phyloP scores from a whole-genome alignment of 2,329 filamentous ascomycete species.

The Ambrosiella beaveri region DNA sequence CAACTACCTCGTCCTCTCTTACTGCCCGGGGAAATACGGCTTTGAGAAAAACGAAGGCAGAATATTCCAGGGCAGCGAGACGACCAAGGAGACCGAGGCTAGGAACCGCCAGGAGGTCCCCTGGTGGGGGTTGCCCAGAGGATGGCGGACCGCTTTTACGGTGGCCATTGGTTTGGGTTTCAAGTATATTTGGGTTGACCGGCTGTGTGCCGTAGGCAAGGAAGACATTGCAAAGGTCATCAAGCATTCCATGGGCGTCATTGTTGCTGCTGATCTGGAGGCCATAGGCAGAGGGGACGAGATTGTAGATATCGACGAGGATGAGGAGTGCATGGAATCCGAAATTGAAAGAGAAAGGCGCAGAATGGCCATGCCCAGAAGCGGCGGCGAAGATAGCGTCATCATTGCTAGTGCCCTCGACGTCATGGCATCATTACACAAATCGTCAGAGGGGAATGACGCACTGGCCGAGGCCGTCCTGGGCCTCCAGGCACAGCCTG shows the following conservation, averaged over 20 bases:
- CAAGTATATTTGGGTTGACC: constrained; percentile 7
- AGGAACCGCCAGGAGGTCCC: constrained; percentile 7
- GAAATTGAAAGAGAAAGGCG: too few relatives aligned
- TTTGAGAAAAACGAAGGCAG: background rate
- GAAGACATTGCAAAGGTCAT: background rate
- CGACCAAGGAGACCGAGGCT: background rate
- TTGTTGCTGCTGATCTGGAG: background rate
- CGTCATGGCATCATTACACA: background rate
- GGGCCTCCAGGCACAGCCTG: background rate
- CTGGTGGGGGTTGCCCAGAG: background rate
- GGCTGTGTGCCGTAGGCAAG: background rate
- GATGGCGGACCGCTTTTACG: constrained; percentile 3
- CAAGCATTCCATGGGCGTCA: background rate
- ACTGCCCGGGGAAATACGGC: background rate
- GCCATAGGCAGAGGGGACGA: background rate
- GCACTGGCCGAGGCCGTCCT: background rate
- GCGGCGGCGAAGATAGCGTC: too few relatives aligned
- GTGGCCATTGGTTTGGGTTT: constrained; percentile 3
- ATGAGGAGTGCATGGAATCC: background rate
- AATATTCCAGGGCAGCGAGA: background rate
- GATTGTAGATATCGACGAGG: background rate
- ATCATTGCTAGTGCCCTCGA: background rate
- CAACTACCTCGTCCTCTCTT: constrained; percentile 3
- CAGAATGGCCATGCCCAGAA: too few relatives aligned
- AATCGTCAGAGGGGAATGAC: background rate